phyloP scores from a whole-genome alignment of 768 basidiomycete species.

The Pilatotrama ljubarskyi region DNA sequence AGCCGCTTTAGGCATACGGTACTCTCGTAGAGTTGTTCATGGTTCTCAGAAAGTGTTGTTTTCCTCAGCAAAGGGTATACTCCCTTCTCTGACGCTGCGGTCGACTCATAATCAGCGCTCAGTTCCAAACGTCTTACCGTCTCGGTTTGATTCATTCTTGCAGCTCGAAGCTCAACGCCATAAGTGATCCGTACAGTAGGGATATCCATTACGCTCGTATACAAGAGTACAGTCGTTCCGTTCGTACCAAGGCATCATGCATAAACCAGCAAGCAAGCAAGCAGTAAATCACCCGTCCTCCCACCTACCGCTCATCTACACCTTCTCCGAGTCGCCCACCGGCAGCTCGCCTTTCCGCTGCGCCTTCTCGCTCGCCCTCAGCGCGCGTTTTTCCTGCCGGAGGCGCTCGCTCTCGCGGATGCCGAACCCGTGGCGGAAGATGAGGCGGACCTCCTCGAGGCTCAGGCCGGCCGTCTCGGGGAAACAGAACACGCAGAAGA shows the following conservation, averaged over 20 bases:
- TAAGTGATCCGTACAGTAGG: slow-evolving; percentile 13
- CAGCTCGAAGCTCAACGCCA: too few species aligned
- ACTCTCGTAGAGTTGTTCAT: too few species aligned
- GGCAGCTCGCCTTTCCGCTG: background rate
- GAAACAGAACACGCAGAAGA: slow-evolving; percentile 71
- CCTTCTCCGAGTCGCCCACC: slow-evolving; percentile 5
- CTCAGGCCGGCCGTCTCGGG: slow-evolving; percentile 79
- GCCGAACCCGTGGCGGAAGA: slow-evolving; percentile 67
- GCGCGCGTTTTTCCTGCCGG: slow-evolving; percentile 43
- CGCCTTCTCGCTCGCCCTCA: slow-evolving; percentile 9
- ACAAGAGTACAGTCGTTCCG: slow-evolving; percentile 13
- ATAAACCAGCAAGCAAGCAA: background rate
- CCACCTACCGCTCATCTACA: background rate
- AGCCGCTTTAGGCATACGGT: too few species aligned
- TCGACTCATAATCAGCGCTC: too few species aligned
- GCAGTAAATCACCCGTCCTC: background rate
- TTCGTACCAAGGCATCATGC: slow-evolving; percentile 8
- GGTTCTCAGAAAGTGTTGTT: too few species aligned
- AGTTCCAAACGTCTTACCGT: too few species aligned
- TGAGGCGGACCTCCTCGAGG: slow-evolving; percentile 62
- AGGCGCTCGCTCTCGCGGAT: slow-evolving; percentile 56
- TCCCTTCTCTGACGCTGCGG: too few species aligned
- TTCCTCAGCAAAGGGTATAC: too few species aligned
- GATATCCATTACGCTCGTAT: slow-evolving; percentile 19
- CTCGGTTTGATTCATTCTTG: too few species aligned